phyloP scores from a whole-genome alignment of 1,284 basidiomycete genomes.

The Pseudozyma tsukubaensis region DNA sequence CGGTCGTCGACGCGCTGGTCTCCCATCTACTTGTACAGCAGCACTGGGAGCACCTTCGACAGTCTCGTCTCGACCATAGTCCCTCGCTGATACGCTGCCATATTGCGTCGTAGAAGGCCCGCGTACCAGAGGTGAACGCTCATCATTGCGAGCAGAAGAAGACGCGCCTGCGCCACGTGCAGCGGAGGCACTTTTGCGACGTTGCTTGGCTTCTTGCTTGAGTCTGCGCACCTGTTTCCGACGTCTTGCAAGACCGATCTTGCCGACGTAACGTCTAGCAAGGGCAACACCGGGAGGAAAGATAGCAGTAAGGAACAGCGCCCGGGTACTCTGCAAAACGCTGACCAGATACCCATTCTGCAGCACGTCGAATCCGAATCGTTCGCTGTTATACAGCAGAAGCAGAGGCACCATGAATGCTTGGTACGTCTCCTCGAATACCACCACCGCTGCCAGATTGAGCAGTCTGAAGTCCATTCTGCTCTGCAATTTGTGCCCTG shows the following conservation, averaged over 20 bases:
- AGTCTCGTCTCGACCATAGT: conserved; percentile 19
- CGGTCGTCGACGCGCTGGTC: conserved; percentile 29
- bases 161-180: neutral
- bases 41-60: neutral
- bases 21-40: conserved; percentile 5
- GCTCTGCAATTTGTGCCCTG: conserved; percentile 31
- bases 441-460: conserved; percentile 54
- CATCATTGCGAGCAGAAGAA: conserved; percentile 3
- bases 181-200: conserved; percentile 6
- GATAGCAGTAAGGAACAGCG: conserved; percentile 56
- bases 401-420: conserved; percentile 61
- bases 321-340: conserved; percentile 55
- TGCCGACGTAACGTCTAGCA: conserved; percentile 44
- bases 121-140: conserved; percentile 25
- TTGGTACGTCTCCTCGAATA: conserved; percentile 62
- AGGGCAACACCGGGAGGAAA: conserved; percentile 54
- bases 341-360: conserved; percentile 62
- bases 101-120: conserved; percentile 11
- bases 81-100: conserved; percentile 30
- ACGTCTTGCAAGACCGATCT: conserved; percentile 36
- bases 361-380: conserved; percentile 56
- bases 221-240: conserved; percentile 29
- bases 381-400: conserved; percentile 63
- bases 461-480: conserved; percentile 51
- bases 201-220: conserved; percentile 26